phyloP scores from a whole-genome alignment of 768 basidiomycete species.

The Termitomyces sp. region DNA sequence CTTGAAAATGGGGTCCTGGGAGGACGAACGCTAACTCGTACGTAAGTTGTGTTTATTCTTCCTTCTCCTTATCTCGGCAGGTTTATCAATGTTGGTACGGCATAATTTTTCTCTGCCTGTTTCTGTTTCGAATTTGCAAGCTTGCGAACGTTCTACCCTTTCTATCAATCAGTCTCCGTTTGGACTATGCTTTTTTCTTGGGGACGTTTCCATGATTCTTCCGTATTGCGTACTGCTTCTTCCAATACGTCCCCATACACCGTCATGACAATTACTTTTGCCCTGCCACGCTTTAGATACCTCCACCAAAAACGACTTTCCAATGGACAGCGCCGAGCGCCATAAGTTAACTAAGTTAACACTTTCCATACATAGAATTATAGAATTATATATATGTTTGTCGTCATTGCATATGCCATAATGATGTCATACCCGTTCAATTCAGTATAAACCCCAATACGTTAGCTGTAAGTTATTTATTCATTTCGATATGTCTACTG shows the following conservation, averaged over 20 bases:
- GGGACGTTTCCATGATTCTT: not conserved
- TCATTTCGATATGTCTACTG: constrained; percentile 16
- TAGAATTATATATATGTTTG: not conserved
- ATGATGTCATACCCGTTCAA: constrained; percentile 6
- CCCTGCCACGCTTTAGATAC: not conserved
- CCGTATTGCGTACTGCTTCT: not conserved
- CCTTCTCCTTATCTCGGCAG: not conserved
- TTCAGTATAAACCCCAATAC: not conserved
- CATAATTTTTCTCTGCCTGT: not conserved
- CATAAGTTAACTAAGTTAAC: not conserved
- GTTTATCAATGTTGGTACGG: not conserved
- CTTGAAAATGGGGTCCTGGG: constrained; percentile 72
- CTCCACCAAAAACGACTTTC: not conserved
- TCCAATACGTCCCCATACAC: not conserved
- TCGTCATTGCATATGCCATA: constrained; percentile 3
- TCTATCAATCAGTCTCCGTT: not conserved
- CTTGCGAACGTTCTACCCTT: not conserved
- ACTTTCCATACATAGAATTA: not conserved
- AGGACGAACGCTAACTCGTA: constrained; percentile 34
- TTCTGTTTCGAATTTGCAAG: not conserved
- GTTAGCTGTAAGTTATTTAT: too few relatives aligned
- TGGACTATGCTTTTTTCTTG: constrained; percentile 1
- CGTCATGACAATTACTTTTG: not conserved
- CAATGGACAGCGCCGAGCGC: not conserved
- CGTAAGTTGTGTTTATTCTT: not conserved